Evolutionary conservation across 2,329 filamentous ascomycete genomes (phyloP).

Genomic region (Neurospora crassa): DNA sequence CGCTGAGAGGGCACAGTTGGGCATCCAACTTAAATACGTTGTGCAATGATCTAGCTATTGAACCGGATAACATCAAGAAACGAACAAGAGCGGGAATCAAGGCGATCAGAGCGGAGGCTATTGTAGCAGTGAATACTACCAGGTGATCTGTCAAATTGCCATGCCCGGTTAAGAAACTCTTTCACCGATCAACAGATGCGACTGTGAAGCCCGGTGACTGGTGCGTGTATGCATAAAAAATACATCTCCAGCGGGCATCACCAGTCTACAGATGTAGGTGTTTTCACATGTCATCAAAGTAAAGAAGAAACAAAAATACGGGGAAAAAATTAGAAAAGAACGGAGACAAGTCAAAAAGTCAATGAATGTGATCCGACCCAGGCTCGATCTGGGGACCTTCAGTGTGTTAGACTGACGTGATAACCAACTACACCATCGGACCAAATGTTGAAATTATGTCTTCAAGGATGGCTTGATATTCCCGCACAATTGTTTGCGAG

Average conservation of each 20-base stretch:
- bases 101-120: neutral
- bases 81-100: neutral
- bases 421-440: conserved; percentile 33
- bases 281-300: neutral
- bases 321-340: too few species aligned
- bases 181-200: neutral
- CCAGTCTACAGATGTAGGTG: neutral
- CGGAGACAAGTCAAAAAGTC: neutral
- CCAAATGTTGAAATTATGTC: neutral
- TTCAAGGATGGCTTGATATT: neutral
- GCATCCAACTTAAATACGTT: neutral
- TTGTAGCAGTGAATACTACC: neutral
- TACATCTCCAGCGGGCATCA: neutral
- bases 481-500: neutral
- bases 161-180: neutral
- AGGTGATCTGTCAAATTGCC: neutral
- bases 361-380: conserved; percentile 14
- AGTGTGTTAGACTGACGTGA: conserved; percentile 38
- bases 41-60: neutral
- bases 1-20: neutral
- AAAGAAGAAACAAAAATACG: neutral
- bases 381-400: conserved; percentile 24
- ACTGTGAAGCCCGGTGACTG: neutral
- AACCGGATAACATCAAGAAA: neutral
- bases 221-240: neutral